Evolutionary conservation across 257 asterid species (phyloP).

Genomic region (Solanum sitiens): DNA sequence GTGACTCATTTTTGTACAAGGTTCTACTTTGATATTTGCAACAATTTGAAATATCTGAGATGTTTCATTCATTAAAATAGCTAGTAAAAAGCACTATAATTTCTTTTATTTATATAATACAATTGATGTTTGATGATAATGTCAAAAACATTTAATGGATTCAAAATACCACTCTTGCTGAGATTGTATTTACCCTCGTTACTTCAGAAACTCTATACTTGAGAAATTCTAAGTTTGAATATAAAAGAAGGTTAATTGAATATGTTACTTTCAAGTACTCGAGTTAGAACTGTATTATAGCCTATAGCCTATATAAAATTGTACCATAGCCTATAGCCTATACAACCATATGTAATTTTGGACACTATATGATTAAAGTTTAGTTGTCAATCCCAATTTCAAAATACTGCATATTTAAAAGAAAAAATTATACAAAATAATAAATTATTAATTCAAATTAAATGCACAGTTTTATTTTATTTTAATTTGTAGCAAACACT

Average conservation of each 20-base stretch:
- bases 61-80: neutral
- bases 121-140: neutral
- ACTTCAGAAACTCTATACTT: neutral
- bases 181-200: neutral
- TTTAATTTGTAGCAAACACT: fast-evolving
- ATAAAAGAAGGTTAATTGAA: neutral
- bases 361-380: neutral
- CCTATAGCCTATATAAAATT: too few species aligned
- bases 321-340: too few species aligned
- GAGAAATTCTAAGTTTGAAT: too few species aligned
- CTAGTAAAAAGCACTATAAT: neutral
- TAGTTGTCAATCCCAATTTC: neutral
- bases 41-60: neutral
- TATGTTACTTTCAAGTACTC: neutral
- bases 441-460: too few species aligned
- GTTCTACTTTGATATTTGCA: neutral
- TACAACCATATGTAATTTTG: too few species aligned
- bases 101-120: neutral
- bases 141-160: neutral
- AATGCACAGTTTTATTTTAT: fast-evolving
- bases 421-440: too few species aligned
- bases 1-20: neutral
- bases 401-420: too few species aligned
- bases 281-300: neutral
- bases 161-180: neutral